Percentiles rank a stretch among this genome's conserved stretches.
These are phyloP conservation scores for Gelatoporia subvermispora DNA, from an alignment of 768 basidiomycete genomes.

Conservation along the genomic window DNA sequence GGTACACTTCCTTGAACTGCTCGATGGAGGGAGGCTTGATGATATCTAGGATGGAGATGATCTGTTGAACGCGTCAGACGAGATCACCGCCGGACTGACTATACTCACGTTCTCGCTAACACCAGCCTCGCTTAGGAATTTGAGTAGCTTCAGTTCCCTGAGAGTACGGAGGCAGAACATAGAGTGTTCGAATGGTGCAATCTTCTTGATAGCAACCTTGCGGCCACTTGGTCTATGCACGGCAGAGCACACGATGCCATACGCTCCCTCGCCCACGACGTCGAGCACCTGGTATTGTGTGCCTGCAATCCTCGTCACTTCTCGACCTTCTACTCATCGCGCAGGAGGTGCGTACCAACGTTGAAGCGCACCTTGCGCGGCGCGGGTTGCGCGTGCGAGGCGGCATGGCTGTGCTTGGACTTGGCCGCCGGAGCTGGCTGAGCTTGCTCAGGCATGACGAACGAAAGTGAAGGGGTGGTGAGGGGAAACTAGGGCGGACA, in stretches of 20 bases:
- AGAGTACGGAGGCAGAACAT: slow-evolving; percentile 79
- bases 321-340: background rate
- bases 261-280: slow-evolving; percentile 92
- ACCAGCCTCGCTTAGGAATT: slow-evolving; percentile 81
- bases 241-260: slow-evolving; percentile 89
- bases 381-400: slow-evolving; percentile 44
- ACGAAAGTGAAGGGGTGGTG: slow-evolving; percentile 1
- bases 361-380: slow-evolving; percentile 87
- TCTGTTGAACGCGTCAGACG: slow-evolving; percentile 37
- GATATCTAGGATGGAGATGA: slow-evolving; percentile 87
- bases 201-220: slow-evolving; percentile 94
- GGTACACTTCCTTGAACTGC: slow-evolving; percentile 82
- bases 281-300: slow-evolving; percentile 67
- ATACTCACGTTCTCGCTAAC: slow-evolving; percentile 77
- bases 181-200: slow-evolving; percentile 91
- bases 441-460: slow-evolving; percentile 20
- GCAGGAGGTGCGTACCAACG: slow-evolving; percentile 46
- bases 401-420: slow-evolving; percentile 43
- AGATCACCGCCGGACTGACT: background rate
- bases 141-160: slow-evolving; percentile 59
- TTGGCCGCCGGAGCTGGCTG: slow-evolving; percentile 20
- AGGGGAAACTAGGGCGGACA: slow-evolving; percentile 7
- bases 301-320: slow-evolving; percentile 14
- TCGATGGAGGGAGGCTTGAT: slow-evolving; percentile 77
- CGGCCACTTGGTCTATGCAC: slow-evolving; percentile 71